phyloP scores from a whole-genome alignment of 1,284 basidiomycete species.

The Ustilago bromivora region DNA sequence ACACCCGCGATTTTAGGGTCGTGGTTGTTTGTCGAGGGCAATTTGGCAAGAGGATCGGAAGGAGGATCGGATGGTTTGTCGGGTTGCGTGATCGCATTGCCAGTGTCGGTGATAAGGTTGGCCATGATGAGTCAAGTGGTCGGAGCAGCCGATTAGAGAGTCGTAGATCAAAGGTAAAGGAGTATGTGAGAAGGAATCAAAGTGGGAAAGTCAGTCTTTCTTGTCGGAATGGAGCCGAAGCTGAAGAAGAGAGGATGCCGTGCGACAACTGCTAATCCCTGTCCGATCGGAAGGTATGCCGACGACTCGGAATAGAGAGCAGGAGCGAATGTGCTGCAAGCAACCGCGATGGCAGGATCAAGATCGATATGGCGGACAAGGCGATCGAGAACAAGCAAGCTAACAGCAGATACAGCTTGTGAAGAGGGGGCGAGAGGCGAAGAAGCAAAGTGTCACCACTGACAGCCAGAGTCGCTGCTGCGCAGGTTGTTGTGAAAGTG shows the following conservation, averaged over 20 bases:
- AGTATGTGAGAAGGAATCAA: not conserved
- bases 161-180: not conserved
- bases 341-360: too few relatives aligned
- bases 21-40: not conserved
- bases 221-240: conserved; percentile 1
- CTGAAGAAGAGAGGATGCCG: not conserved
- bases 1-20: conserved; percentile 13
- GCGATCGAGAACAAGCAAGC: not conserved
- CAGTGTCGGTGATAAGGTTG: not conserved
- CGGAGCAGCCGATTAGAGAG: conserved; percentile 1
- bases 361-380: not conserved
- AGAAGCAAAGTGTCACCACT: not conserved
- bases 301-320: not conserved
- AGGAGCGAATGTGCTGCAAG: not conserved
- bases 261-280: too few relatives aligned
- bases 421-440: not conserved
- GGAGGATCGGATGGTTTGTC: conserved; percentile 1
- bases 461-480: not conserved
- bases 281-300: too few relatives aligned
- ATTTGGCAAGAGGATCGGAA: not conserved
- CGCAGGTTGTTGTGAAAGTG: not conserved
- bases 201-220: not conserved
- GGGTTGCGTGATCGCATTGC: conserved; percentile 5
- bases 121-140: not conserved
- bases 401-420: not conserved